These are phyloP conservation scores for Paramecium caudatum DNA, from an alignment of 73 alveolate genomes.

Conservation along the genomic window DNA sequence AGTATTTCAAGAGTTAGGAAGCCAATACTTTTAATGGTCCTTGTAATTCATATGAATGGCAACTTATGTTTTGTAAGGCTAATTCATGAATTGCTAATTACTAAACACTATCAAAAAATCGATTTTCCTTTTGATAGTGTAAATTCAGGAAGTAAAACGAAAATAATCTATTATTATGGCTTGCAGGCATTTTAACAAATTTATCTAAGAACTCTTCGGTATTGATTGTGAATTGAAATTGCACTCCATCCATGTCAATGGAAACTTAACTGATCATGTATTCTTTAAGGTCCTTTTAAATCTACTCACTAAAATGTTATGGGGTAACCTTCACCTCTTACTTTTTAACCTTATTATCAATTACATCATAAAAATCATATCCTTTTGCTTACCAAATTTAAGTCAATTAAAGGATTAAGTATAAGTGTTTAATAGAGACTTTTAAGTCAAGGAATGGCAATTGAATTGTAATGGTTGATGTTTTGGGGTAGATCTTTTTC, in stretches of 20 bases:
- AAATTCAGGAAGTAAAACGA: slow-evolving; percentile 9
- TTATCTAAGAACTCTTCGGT: slow-evolving; percentile 51
- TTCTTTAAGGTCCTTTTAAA: not conserved
- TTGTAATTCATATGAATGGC: not conserved
- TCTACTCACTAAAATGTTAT: slow-evolving; percentile 4
- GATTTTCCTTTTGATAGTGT: not conserved
- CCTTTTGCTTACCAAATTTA: slow-evolving; percentile 55
- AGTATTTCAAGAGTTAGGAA: not conserved
- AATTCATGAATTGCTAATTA: slow-evolving; percentile 3
- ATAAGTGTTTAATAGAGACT: slow-evolving; percentile 53
- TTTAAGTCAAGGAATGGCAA: slow-evolving; percentile 55
- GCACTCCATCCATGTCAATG: slow-evolving; percentile 10
- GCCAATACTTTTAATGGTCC: not conserved
- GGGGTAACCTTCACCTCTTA: not conserved
- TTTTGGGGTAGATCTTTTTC: slow-evolving; percentile 54
- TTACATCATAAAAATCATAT: slow-evolving; percentile 66
- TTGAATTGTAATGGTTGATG: not conserved
- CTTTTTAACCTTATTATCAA: slow-evolving; percentile 11
- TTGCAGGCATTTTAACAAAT: not conserved
- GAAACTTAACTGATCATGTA: not conserved
- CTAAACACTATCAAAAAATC: slow-evolving; percentile 16
- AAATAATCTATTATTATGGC: slow-evolving; percentile 40
- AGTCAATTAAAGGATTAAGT: not conserved
- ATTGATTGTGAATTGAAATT: slow-evolving; percentile 21
- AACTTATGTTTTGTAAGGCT: slow-evolving; percentile 31